A percentile compares a stretch with the other conserved stretches of the same genome.
These are phyloP conservation scores for Withania somnifera DNA, from an alignment of 305 asterid genomes.

Conservation along the genomic window DNA sequence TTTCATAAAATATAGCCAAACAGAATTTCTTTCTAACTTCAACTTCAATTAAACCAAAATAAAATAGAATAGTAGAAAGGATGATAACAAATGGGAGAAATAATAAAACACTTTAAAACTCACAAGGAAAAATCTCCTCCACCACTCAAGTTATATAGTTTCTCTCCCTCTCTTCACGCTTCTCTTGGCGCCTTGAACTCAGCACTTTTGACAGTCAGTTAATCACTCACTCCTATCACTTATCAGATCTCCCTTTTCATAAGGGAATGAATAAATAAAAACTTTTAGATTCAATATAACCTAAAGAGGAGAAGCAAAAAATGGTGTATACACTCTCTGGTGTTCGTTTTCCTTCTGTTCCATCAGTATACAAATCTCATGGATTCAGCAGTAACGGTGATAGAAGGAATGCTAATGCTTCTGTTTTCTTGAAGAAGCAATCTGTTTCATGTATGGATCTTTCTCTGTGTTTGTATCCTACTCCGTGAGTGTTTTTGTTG, in stretches of 20 bases:
- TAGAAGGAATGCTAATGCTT: not conserved
- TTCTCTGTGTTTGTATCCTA: not conserved
- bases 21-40: too few relatives aligned
- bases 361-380: not conserved
- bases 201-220: not conserved
- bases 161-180: not conserved
- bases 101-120: too few relatives aligned
- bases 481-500: not conserved
- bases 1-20: too few relatives aligned
- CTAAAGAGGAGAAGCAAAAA: not conserved
- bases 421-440: not conserved
- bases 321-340: not conserved
- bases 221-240: not conserved
- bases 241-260: not conserved
- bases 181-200: conserved; percentile 1
- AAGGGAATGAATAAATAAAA: not conserved
- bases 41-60: too few relatives aligned
- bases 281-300: not conserved
- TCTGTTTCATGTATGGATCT: not conserved
- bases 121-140: not conserved
- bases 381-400: not conserved
- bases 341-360: not conserved
- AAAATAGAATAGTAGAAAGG: too few relatives aligned
- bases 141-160: not conserved
- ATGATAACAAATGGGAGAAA: too few relatives aligned